phyloP scores from a whole-genome alignment of 768 basidiomycete species.

The Suillus spraguei region DNA sequence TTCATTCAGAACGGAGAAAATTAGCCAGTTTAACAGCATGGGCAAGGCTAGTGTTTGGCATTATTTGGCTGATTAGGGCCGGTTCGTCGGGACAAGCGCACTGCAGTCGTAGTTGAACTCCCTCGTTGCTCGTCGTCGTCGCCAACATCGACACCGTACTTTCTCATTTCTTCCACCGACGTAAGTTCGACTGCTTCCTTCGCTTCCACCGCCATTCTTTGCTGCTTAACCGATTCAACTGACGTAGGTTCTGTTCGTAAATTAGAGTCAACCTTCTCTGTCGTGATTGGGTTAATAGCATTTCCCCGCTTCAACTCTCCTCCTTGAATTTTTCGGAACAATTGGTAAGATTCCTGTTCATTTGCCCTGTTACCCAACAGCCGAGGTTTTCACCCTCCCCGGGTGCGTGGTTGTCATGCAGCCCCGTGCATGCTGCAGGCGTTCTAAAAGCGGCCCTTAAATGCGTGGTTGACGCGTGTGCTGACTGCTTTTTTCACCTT shows the following conservation, averaged over 20 bases:
- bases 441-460: conserved; percentile 29
- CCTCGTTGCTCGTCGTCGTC: conserved; percentile 31
- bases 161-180: conserved; percentile 12
- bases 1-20: not conserved
- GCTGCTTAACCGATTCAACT: conserved; percentile 19
- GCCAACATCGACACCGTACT: conserved; percentile 28
- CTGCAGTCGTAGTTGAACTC: conserved; percentile 27
- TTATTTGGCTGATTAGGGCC: conserved; percentile 38
- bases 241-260: conserved; percentile 22
- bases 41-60: conserved; percentile 25
- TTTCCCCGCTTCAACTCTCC: conserved; percentile 19
- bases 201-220: conserved; percentile 7
- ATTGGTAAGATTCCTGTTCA: conserved; percentile 25
- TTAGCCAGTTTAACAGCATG: not conserved
- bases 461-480: conserved; percentile 20
- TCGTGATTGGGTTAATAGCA: conserved; percentile 30
- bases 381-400: conserved; percentile 21
- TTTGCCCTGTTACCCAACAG: conserved; percentile 12
- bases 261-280: conserved; percentile 29
- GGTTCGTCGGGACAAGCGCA: conserved; percentile 25
- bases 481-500: conserved; percentile 10
- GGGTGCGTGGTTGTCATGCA: conserved; percentile 35
- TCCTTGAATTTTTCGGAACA: conserved; percentile 22
- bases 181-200: conserved; percentile 22
- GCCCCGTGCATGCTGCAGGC: conserved; percentile 17